Base-by-base conservation (phyloP, 2,329 filamentous ascomycete species). In the Simplicillium aogashimaense region DNA sequence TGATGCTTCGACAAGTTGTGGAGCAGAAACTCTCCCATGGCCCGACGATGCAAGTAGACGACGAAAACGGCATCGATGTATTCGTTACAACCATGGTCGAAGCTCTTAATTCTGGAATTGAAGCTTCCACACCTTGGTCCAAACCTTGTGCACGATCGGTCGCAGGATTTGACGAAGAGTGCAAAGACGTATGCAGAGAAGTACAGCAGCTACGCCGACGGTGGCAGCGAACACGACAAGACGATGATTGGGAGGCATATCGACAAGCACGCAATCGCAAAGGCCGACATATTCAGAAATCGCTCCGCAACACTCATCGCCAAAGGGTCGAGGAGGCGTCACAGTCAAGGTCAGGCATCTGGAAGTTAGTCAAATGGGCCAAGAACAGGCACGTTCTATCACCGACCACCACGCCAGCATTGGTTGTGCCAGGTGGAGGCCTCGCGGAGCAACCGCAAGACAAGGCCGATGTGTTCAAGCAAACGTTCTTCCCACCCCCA, bases 71-170 rank as follows among this genome's bases (percentile, higher is more conserved):
- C 17, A 35, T 35, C 17, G 34, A 35, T 18, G 7, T 14, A 8
- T 15, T 17, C 12, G 34, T 35, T 25, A 8, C 14, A 7, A 3
- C 8, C 12, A 25, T n/a, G 20, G 20, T 25, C 9, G 20, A 25
- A 9, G 20, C 20, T 6, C 20, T 25, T 25, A 5, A 25, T 6
- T 5, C 20, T 5, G 20, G 20, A 6, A 50, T 54, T 28, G 45
- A 52, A 11, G 37, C 30, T 20, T 56, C 49, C 7, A 53, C 50
- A n/a, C 53, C 46, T 31, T 53, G 43, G 49, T 44, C 47, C 13
- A 48, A 48, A 18, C 50, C 49, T 28, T 50, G 39, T 9, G 42
- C 37, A 3, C 47, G 31, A 20, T 48, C 49, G n/a, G 46, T 53
- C 29, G 31, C 47, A n/a, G 50, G 46, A 6, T 56, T 52, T 35